These are phyloP conservation scores for Peterozyma xylosa DNA, from an alignment of 805 yeast species.

Conservation along the genomic window DNA sequence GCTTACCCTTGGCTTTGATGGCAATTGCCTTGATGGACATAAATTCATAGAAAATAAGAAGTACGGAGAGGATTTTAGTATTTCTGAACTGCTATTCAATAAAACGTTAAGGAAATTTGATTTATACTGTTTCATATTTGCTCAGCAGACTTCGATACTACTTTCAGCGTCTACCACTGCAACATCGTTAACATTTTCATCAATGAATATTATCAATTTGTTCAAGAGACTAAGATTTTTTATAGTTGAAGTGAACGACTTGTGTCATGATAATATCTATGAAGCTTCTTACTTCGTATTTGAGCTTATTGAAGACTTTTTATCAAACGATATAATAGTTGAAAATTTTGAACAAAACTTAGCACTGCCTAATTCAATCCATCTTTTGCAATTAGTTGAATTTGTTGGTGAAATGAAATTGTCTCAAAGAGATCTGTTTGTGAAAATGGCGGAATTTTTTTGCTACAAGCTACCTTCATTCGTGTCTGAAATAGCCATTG, in stretches of 20 bases:
- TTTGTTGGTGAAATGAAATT: conserved; percentile 42
- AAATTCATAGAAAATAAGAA: conserved; percentile 1
- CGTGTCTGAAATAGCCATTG: conserved; percentile 9
- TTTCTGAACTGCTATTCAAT: conserved; percentile 5
- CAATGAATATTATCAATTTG: conserved; percentile 21
- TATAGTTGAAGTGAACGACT: conserved; percentile 28
- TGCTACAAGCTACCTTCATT: conserved; percentile 25
- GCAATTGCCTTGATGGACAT: not conserved
- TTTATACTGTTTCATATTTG: conserved; percentile 25
- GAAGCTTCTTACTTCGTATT: conserved; percentile 33
- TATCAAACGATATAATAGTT: conserved; percentile 14
- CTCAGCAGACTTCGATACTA: conserved; percentile 24
- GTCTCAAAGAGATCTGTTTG: conserved; percentile 36
- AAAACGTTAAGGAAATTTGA: conserved; percentile 25
- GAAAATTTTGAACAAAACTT: conserved; percentile 11
- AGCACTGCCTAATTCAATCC: conserved; percentile 5
- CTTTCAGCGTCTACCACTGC: conserved; percentile 15
- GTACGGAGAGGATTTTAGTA: conserved; percentile 1
- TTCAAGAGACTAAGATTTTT: conserved; percentile 25
- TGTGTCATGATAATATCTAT: conserved; percentile 13
- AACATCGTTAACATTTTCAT: conserved; percentile 18
- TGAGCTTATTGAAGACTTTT: conserved; percentile 33
- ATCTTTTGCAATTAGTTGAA: conserved; percentile 21
- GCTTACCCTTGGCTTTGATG: not conserved
- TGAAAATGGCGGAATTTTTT: conserved; percentile 22